Percentiles rank a stretch among this genome's conserved stretches.
Conservation (phyloP, 1,284 basidiomycete genomes). For the Cutaneotrichosporon mucoides region DNA sequence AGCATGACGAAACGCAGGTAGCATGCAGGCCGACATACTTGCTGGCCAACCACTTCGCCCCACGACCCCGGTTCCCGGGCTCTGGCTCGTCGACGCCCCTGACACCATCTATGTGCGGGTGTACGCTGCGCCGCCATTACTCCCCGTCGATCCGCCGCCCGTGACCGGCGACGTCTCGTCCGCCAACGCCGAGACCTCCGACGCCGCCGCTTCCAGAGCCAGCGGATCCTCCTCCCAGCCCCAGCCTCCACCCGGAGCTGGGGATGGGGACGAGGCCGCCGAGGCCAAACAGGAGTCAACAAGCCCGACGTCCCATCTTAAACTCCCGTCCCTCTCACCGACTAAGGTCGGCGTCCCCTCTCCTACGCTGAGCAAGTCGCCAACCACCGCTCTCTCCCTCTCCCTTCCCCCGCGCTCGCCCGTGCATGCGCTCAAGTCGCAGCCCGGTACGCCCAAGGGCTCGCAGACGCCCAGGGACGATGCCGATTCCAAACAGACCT, state of each 20-base stretch:
- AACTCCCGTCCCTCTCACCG: slow-evolving; percentile 1
- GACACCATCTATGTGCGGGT: slow-evolving; percentile 19
- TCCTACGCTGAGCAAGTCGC: too few relatives aligned
- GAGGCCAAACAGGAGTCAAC: background rate
- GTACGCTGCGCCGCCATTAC: slow-evolving; percentile 1
- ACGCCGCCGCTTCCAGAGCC: background rate
- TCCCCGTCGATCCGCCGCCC: background rate
- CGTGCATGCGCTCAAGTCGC: too few relatives aligned
- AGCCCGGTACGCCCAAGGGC: too few relatives aligned
- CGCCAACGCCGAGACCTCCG: too few relatives aligned
- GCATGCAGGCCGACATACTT: slow-evolving; percentile 14
- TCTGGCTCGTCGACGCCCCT: slow-evolving; percentile 32
- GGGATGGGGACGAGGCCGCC: background rate
- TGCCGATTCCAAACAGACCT: background rate
- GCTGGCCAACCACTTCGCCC: slow-evolving; percentile 19
- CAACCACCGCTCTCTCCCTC: too few relatives aligned
- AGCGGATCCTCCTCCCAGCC: background rate
- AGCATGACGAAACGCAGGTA: background rate
- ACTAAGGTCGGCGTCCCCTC: too few relatives aligned
- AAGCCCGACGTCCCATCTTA: background rate
- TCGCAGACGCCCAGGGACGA: too few relatives aligned
- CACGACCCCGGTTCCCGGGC: slow-evolving; percentile 23
- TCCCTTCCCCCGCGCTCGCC: too few relatives aligned
- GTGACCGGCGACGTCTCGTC: too few relatives aligned
- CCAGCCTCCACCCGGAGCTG: background rate